phyloP scores from a whole-genome alignment of 495 filamentous ascomycete genomes.

The Beverwykella pulmonaria region DNA sequence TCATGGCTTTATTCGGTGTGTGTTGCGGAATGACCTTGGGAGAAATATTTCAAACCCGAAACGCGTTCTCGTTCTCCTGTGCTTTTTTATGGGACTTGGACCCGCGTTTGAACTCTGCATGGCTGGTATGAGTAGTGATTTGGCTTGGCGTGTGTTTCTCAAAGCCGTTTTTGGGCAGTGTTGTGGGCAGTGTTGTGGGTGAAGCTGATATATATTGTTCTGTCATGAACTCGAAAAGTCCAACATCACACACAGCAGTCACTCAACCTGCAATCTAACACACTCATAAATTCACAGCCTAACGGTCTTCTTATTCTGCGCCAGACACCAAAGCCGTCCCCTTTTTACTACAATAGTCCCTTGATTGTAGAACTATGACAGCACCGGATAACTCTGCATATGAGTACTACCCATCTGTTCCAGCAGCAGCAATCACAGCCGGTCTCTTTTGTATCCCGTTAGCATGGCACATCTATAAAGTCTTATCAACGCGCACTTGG shows the following conservation, averaged over 20 bases:
- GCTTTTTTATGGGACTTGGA: not conserved
- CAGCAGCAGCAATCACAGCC: not conserved
- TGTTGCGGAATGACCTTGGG: not conserved
- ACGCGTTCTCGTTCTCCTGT: not conserved
- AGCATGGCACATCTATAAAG: not conserved
- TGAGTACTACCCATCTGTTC: not conserved
- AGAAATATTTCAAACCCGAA: not conserved
- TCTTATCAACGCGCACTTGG: slow-evolving; percentile 5
- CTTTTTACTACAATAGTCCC: not conserved
- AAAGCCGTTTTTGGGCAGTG: not conserved
- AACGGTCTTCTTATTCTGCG: too few species aligned
- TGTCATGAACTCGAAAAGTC: not conserved
- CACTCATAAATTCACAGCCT: too few species aligned
- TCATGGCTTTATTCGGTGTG: not conserved
- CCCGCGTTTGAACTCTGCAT: not conserved
- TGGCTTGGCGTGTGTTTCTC: not conserved
- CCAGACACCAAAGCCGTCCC: not conserved
- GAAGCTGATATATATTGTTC: not conserved
- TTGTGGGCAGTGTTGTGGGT: not conserved
- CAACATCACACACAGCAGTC: not conserved
- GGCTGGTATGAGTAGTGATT: not conserved
- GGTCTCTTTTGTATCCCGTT: not conserved
- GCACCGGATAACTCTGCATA: not conserved
- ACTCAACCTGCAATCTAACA: too few species aligned
- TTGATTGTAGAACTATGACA: not conserved